Conservation (phyloP, 2,329 filamentous ascomycete species). For the Xylaria sp. region DNA sequence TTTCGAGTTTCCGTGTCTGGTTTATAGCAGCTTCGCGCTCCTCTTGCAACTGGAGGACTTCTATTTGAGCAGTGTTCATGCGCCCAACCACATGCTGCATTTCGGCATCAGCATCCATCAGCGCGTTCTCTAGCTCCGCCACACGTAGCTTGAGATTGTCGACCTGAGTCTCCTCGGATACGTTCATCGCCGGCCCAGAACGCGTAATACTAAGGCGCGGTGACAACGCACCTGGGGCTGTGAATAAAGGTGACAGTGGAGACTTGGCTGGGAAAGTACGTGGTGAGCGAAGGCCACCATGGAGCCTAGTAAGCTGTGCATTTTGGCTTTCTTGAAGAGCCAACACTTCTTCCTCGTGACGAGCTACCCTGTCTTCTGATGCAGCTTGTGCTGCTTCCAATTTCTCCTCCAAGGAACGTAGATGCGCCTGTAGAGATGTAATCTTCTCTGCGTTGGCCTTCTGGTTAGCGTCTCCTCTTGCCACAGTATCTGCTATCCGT, state of each 20-base stretch:
- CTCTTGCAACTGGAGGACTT: slow-evolving; percentile 81
- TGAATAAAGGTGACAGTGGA: slow-evolving; percentile 70
- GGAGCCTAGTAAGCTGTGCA: slow-evolving; percentile 79
- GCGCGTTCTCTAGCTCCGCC: slow-evolving; percentile 83
- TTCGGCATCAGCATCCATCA: slow-evolving; percentile 78
- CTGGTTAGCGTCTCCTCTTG: slow-evolving; percentile 85
- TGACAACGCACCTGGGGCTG: slow-evolving; percentile 57
- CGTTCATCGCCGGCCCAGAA: slow-evolving; percentile 67
- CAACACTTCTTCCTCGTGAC: slow-evolving; percentile 86
- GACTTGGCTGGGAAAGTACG: slow-evolving; percentile 66
- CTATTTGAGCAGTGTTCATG: slow-evolving; percentile 85
- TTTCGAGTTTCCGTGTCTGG: slow-evolving; percentile 75
- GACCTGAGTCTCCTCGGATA: slow-evolving; percentile 78
- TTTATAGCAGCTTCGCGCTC: slow-evolving; percentile 78
- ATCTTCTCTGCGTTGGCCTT: slow-evolving; percentile 83
- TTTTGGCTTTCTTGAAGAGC: slow-evolving; percentile 80
- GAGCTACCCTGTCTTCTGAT: slow-evolving; percentile 83
- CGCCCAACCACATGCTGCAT: slow-evolving; percentile 85
- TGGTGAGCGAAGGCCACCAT: slow-evolving; percentile 60
- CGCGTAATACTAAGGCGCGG: slow-evolving; percentile 62
- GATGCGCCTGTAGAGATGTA: slow-evolving; percentile 80
- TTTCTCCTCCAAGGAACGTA: slow-evolving; percentile 85
- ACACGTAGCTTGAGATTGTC: slow-evolving; percentile 81
- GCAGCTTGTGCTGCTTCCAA: slow-evolving; percentile 84
- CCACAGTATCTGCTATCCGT: slow-evolving; percentile 81